A percentile compares a stretch with the other conserved stretches of the same genome.
These are phyloP conservation scores for Picochlorum sp. DNA, from an alignment of 139 green algal genomes.

Conservation along the genomic window DNA sequence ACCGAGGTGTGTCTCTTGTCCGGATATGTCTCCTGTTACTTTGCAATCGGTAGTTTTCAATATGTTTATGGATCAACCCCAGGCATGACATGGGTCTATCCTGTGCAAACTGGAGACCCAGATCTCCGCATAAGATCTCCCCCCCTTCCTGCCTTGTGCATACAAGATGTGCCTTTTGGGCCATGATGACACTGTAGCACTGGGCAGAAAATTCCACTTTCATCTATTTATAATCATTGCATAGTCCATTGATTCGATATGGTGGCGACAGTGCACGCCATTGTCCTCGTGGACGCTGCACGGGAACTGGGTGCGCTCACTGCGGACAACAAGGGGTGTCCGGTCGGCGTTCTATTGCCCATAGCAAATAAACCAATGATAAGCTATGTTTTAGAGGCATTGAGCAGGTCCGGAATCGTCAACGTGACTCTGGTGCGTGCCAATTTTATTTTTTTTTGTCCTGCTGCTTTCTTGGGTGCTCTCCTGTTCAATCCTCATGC, in stretches of 20 bases:
- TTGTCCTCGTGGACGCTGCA: slow-evolving; percentile 52
- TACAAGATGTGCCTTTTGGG: too few species aligned
- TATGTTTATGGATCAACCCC: not conserved
- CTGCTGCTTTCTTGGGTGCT: too few species aligned
- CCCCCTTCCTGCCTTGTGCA: too few species aligned
- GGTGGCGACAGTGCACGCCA: slow-evolving; percentile 40
- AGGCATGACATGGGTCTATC: not conserved
- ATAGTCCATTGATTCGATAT: not conserved
- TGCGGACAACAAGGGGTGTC: slow-evolving; percentile 20
- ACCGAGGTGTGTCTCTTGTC: slow-evolving; percentile 6
- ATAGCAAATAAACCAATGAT: slow-evolving; percentile 66
- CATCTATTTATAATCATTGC: too few species aligned
- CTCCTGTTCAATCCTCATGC: too few species aligned
- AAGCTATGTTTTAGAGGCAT: slow-evolving; percentile 52
- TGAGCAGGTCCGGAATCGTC: slow-evolving; percentile 45
- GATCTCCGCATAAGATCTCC: too few species aligned
- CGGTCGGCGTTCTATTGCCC: slow-evolving; percentile 43
- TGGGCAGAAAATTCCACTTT: too few species aligned
- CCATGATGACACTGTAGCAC: too few species aligned
- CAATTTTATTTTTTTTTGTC: too few species aligned
- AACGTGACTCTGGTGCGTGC: not conserved
- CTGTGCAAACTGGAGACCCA: too few species aligned
- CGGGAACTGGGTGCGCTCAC: slow-evolving; percentile 55
- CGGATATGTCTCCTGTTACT: not conserved
- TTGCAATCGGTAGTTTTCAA: not conserved